phyloP scores from a whole-genome alignment of 148 eudicot species.

The Rhododendron ovatum region DNA sequence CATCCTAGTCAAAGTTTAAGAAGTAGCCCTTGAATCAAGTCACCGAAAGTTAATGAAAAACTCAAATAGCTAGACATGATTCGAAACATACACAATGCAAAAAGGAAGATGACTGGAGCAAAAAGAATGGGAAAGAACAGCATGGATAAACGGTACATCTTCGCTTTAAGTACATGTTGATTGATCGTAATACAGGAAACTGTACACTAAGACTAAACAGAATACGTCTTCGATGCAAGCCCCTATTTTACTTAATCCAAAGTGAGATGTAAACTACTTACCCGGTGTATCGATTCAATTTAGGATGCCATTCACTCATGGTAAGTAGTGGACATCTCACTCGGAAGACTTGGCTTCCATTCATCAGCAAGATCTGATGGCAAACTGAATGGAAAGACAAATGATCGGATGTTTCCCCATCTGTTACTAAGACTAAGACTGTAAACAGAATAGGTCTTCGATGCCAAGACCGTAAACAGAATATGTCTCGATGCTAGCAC shows the following conservation, averaged over 20 bases:
- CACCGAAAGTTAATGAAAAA: background rate
- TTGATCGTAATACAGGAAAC: background rate
- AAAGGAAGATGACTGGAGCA: background rate
- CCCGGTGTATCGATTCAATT: background rate
- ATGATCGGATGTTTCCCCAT: constrained; percentile 14
- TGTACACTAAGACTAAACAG: background rate
- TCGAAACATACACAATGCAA: background rate
- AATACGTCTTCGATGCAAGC: background rate
- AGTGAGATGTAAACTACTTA: background rate
- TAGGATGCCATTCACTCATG: constrained; percentile 33
- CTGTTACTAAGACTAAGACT: background rate
- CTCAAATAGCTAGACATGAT: background rate
- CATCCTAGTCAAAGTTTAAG: background rate
- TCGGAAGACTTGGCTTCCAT: constrained; percentile 27
- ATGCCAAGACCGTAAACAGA: background rate
- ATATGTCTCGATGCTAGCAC: background rate
- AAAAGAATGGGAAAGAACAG: background rate
- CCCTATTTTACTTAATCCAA: background rate
- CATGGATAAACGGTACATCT: background rate
- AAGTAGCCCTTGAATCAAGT: background rate
- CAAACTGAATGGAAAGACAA: constrained; percentile 19
- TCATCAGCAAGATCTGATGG: constrained; percentile 26
- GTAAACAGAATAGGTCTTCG: background rate
- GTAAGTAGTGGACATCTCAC: constrained; percentile 38
- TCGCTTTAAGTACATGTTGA: background rate